phyloP scores from a whole-genome alignment of 2,329 filamentous ascomycete genomes.

The Fusarium sublunatum region DNA sequence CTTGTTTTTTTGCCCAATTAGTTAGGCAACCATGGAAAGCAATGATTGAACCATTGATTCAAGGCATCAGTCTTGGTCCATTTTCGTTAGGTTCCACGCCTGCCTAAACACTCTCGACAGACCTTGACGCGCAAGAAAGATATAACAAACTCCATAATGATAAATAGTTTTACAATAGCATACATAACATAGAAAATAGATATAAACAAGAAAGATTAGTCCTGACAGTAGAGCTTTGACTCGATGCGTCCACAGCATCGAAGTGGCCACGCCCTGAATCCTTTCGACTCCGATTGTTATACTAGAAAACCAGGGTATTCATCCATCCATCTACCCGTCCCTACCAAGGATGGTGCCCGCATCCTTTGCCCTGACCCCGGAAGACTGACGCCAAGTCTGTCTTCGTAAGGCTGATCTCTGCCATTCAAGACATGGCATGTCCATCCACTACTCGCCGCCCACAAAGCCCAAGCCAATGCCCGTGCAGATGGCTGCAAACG shows the following conservation, averaged over 20 bases:
- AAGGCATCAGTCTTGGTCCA: too few relatives aligned
- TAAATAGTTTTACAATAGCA: slow-evolving; percentile 26
- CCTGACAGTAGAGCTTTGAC: neutral
- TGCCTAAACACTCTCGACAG: neutral
- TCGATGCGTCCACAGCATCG: slow-evolving; percentile 10
- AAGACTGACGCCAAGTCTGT: slow-evolving; percentile 6
- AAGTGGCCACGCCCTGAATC: slow-evolving; percentile 23
- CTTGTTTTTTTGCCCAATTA: slow-evolving; percentile 20
- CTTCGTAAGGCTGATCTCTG: slow-evolving; percentile 32
- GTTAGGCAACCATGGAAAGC: neutral
- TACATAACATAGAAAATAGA: slow-evolving; percentile 11
- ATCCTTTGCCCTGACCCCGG: slow-evolving; percentile 18
- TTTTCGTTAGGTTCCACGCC: neutral
- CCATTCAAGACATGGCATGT: slow-evolving; percentile 11
- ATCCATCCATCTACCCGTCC: slow-evolving; percentile 31
- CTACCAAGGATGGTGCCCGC: slow-evolving; percentile 22
- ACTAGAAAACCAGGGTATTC: slow-evolving; percentile 30
- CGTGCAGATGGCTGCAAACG: slow-evolving; percentile 69
- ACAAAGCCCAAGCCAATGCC: slow-evolving; percentile 67
- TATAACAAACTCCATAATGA: neutral
- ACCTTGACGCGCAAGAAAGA: neutral
- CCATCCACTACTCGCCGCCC: slow-evolving; percentile 53
- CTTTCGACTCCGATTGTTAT: slow-evolving; percentile 24
- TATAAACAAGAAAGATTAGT: slow-evolving; percentile 15
- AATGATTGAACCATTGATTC: neutral